phyloP scores from a whole-genome alignment of 495 filamentous ascomycete genomes.

The Trichoderma parareesei region DNA sequence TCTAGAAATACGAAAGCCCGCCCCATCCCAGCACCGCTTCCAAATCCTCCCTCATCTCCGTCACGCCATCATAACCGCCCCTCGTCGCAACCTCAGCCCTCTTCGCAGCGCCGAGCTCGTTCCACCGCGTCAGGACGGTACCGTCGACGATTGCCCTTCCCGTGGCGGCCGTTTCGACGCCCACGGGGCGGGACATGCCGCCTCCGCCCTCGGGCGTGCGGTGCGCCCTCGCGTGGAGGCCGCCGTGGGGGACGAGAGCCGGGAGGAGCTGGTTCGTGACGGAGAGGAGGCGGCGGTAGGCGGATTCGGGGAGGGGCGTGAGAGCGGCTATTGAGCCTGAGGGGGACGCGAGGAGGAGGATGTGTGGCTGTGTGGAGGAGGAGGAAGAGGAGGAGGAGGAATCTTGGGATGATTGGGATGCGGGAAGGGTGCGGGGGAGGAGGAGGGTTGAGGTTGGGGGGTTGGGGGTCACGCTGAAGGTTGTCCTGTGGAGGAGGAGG shows the following conservation, averaged over 20 bases:
- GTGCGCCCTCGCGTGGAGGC: conserved; percentile 74
- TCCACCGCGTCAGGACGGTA: conserved; percentile 50
- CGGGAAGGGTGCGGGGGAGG: conserved; percentile 54
- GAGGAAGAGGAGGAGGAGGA: background rate
- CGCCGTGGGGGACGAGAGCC: conserved; percentile 65
- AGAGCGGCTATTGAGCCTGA: conserved; percentile 72
- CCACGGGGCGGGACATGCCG: conserved; percentile 20
- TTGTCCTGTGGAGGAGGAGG: conserved; percentile 72
- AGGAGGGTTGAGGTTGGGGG: conserved; percentile 64
- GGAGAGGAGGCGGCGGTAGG: conserved; percentile 77
- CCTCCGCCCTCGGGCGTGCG: conserved; percentile 35
- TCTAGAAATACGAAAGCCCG: conserved; percentile 28
- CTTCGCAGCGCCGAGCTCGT: conserved; percentile 59
- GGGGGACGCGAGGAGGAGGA: conserved; percentile 60
- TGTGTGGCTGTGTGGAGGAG: conserved; percentile 35
- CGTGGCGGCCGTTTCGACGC: conserved; percentile 40
- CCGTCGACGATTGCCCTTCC: conserved; percentile 42
- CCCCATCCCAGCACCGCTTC: conserved; percentile 28
- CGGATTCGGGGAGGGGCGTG: conserved; percentile 65
- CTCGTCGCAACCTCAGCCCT: conserved; percentile 61
- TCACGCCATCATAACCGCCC: conserved; percentile 52
- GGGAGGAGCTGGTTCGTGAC: conserved; percentile 71
- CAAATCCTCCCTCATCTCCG: conserved; percentile 38
- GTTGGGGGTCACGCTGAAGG: conserved; percentile 75
- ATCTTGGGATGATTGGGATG: conserved; percentile 21